These are phyloP conservation scores for Beta lomatogona DNA, from an alignment of 179 eudicot species.

Conservation along the genomic window DNA sequence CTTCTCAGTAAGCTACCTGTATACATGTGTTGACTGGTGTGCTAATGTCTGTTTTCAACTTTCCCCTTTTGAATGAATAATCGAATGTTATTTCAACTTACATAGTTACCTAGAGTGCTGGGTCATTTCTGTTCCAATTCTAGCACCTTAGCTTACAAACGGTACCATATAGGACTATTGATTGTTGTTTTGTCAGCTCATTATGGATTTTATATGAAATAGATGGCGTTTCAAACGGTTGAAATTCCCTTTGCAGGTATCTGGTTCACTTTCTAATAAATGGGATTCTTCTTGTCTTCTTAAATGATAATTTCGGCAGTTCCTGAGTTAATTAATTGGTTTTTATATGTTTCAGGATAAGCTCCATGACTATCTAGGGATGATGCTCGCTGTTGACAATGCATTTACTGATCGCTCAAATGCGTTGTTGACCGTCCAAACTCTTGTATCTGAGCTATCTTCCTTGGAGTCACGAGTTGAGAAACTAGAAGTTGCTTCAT, in stretches of 20 bases:
- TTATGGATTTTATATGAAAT: background rate
- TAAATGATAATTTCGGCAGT: background rate
- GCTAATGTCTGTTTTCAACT: background rate
- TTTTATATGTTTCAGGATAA: constrained; percentile 61
- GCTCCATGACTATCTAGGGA: constrained; percentile 84
- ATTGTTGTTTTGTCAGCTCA: background rate
- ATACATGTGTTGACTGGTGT: background rate
- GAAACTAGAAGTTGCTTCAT: constrained; percentile 72
- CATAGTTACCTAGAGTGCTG: too few relatives aligned
- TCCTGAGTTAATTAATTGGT: background rate
- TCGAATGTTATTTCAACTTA: background rate
- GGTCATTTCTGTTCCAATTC: too few relatives aligned
- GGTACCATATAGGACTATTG: background rate
- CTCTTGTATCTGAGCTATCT: constrained; percentile 76
- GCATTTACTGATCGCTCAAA: constrained; percentile 93
- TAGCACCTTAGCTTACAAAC: too few relatives aligned
- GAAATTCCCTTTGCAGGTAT: background rate
- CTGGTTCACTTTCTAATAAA: background rate
- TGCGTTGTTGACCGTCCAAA: constrained; percentile 91
- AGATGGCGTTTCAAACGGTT: background rate
- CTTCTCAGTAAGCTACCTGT: background rate
- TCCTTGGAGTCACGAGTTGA: constrained; percentile 64
- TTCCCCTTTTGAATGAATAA: background rate
- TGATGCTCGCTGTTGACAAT: constrained; percentile 77
- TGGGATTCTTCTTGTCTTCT: background rate